Conservation (phyloP, 768 basidiomycete genomes). For the Phanerochaete carnosa region DNA sequence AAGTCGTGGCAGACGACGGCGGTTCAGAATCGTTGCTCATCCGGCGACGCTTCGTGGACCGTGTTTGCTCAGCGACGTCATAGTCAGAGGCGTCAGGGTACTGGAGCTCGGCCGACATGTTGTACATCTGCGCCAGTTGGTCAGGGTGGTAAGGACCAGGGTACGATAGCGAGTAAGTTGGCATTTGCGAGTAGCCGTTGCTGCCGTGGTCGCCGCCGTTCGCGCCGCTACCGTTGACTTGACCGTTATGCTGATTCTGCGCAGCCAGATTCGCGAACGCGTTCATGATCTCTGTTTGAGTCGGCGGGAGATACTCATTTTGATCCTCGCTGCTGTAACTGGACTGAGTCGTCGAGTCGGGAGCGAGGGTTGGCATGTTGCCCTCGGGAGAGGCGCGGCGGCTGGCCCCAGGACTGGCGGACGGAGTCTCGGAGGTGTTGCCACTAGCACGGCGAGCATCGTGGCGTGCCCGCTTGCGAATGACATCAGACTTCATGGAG, state of each 20-base stretch:
- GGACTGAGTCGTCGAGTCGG: constrained; percentile 56
- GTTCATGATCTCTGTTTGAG: constrained; percentile 51
- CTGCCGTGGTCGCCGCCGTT: constrained; percentile 15
- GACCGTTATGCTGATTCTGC: constrained; percentile 20
- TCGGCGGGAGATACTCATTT: constrained; percentile 36
- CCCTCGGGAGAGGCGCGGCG: constrained; percentile 66
- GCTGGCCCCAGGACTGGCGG: constrained; percentile 71
- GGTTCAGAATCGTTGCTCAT: constrained; percentile 62
- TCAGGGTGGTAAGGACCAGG: constrained; percentile 79
- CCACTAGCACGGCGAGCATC: constrained; percentile 62
- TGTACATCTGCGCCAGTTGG: constrained; percentile 53
- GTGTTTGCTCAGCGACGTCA: constrained; percentile 25
- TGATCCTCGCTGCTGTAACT: constrained; percentile 50
- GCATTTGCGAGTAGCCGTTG: constrained; percentile 17
- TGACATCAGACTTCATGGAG: constrained; percentile 89
- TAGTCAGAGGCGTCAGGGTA: constrained; percentile 41
- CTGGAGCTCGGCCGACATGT: constrained; percentile 44
- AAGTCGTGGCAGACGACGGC: constrained; percentile 62
- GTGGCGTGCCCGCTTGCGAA: constrained; percentile 82
- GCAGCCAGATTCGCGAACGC: constrained; percentile 33
- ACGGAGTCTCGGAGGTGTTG: constrained; percentile 62
- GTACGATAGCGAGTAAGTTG: constrained; percentile 39
- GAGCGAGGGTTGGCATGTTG: constrained; percentile 60
- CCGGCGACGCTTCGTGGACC: constrained; percentile 63
- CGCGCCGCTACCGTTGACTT: neutral